Conservation (phyloP, 2,329 filamentous ascomycete species). For the Coniochaeta sp. region DNA sequence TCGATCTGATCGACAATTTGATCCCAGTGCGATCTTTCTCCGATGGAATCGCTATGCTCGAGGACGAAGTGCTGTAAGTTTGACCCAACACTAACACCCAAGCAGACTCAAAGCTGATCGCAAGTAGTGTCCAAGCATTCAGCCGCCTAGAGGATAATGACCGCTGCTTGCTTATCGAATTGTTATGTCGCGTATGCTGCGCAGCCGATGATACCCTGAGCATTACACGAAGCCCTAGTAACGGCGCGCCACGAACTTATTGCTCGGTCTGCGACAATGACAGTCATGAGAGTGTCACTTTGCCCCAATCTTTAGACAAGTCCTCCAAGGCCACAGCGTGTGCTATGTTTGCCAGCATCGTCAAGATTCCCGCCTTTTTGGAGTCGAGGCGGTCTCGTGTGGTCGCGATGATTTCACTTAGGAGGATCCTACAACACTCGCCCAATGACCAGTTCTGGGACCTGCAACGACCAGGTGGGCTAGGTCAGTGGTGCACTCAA, state of each 20-base stretch:
- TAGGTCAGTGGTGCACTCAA: slow-evolving; percentile 76
- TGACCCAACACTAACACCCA: background rate
- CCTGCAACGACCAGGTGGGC: slow-evolving; percentile 50
- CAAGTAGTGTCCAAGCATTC: slow-evolving; percentile 10
- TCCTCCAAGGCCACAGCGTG: slow-evolving; percentile 30
- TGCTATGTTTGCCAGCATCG: slow-evolving; percentile 36
- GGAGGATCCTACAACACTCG: slow-evolving; percentile 62
- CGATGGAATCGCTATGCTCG: background rate
- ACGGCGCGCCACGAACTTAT: slow-evolving; percentile 11
- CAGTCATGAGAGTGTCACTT: background rate
- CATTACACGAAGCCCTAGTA: background rate
- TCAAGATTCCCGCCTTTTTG: slow-evolving; percentile 35
- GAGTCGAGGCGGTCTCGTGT: slow-evolving; percentile 56
- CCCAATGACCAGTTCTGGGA: slow-evolving; percentile 52
- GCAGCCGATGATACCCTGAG: slow-evolving; percentile 39
- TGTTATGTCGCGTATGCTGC: slow-evolving; percentile 51
- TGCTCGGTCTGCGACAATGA: background rate
- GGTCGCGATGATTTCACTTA: slow-evolving; percentile 63
- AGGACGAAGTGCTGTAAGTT: slow-evolving; percentile 2
- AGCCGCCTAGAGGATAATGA: slow-evolving; percentile 10
- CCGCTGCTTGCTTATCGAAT: slow-evolving; percentile 22
- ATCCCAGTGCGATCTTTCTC: background rate
- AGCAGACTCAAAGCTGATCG: background rate
- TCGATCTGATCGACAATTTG: background rate
- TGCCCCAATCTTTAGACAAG: slow-evolving; percentile 11